Evolutionary conservation across 129 eudicot species (phyloP), one percentile per base, ranked within the genome.

Genomic region (Pulicaria dysenterica): DNA sequence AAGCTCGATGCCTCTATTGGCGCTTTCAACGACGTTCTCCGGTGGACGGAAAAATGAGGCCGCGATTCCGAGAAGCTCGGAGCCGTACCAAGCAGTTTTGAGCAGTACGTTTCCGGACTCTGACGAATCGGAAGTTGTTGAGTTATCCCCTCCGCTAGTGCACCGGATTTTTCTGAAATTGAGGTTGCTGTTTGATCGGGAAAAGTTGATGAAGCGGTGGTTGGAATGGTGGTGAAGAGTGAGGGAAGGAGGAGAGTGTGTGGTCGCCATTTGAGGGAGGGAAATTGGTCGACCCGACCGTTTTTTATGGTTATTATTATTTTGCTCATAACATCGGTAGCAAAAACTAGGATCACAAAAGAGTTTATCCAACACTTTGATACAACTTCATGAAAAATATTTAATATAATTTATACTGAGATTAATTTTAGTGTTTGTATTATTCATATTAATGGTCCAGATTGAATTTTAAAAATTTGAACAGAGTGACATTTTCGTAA

Each of bases 41-140:
- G 89, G 89, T n/a, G 98, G 76, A 14, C 98, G 93, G 76, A 94
- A 72, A 49, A 83, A 56, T 3, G 98, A 94, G 47, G 98, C 98
- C 5, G 88, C 98, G 7, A 94, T 84, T 12, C 98, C 98, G 16
- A 94, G 96, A 45, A 90, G 80, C 79, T 94, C 98, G 31, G 98
- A 94, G 64, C 88, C 89, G 51, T 94, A 94, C 98, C 98, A 94
- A 65, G 98, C 98, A 16, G 82, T 53, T 79, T 86, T 94, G 41
- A 94, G 98, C 77, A 94, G 58, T 60, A 77, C 67, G 67, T 93
- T 93, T 77, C 76, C 85, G 39, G 98, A 80, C 53, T 88, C 91
- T 8, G 89, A 69, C 56, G 90, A 73, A 55, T 53, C 59, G 7
- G 64, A 73, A 7, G 44, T 69, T 19, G 74, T 66, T 51, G 84